Percentiles rank a stretch among this genome's conserved stretches.
Evolutionary conservation across 192 early-diverging fungal genomes (phyloP).

Genomic region (Neocallimastix lanati): DNA sequence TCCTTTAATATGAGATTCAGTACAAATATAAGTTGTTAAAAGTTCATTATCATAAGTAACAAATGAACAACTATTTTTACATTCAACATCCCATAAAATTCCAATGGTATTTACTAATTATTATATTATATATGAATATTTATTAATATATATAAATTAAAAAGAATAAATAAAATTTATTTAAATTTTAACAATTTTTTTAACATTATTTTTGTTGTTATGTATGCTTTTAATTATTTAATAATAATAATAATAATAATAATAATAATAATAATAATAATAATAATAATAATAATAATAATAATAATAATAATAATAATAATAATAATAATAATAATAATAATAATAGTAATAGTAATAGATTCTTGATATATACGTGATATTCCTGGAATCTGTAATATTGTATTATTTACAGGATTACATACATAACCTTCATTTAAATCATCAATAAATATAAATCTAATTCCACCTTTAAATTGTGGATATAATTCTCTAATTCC

Average conservation of each 20-base stretch:
- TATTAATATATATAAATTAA: too few relatives aligned
- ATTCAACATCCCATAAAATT: constrained; percentile 20
- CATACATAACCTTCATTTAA: constrained; percentile 14
- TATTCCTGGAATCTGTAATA: constrained; percentile 15
- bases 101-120: constrained; percentile 14
- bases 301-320: too few relatives aligned
- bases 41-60: constrained; percentile 19
- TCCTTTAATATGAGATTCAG: constrained; percentile 16
- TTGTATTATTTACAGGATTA: constrained; percentile 14
- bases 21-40: constrained; percentile 20
- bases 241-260: too few relatives aligned
- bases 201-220: too few relatives aligned
- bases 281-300: too few relatives aligned
- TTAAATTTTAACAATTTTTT: too few relatives aligned
- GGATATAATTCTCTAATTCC: constrained; percentile 12
- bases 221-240: too few relatives aligned
- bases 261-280: too few relatives aligned
- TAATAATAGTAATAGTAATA: too few relatives aligned
- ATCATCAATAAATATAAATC: constrained; percentile 18
- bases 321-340: too few relatives aligned
- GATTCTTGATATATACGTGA: constrained; percentile 5
- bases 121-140: not conserved
- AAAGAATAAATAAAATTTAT: too few relatives aligned
- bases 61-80: constrained; percentile 8
- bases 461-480: constrained; percentile 14